Conservation (phyloP, 192 early-diverging fungal genomes). For the Rhizophlyctis rosea region DNA sequence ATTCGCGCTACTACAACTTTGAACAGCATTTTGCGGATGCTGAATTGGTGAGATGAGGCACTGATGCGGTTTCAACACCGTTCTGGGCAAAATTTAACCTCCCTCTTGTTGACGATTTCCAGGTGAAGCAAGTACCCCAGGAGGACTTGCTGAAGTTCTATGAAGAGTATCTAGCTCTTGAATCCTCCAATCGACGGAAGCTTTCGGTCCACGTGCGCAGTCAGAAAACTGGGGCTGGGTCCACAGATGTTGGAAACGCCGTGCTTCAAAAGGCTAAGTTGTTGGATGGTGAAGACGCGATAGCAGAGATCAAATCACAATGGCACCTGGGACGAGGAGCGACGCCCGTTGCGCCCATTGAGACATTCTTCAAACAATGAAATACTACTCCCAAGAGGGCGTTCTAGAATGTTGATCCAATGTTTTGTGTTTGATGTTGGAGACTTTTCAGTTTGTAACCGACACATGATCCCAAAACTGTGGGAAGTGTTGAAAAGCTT, state of each 20-base stretch:
- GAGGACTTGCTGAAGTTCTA: constrained; percentile 58
- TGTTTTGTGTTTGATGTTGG: too few relatives aligned
- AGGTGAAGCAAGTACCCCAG: constrained; percentile 35
- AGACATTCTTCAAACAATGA: constrained; percentile 7
- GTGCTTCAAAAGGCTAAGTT: constrained; percentile 3
- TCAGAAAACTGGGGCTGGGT: constrained; percentile 8
- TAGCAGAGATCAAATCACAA: constrained; percentile 22
- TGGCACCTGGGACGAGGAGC: constrained; percentile 15
- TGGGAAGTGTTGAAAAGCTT: too few relatives aligned
- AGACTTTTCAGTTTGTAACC: too few relatives aligned
- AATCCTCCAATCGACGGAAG: constrained; percentile 52
- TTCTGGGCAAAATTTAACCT: not conserved
- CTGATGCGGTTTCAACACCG: not conserved
- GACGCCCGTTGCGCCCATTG: constrained; percentile 7
- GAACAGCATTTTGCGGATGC: constrained; percentile 66
- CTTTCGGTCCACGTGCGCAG: constrained; percentile 59
- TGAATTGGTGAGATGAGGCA: constrained; percentile 38
- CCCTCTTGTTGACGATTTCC: not conserved
- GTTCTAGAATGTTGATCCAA: too few relatives aligned
- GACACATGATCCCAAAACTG: too few relatives aligned
- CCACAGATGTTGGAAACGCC: not conserved
- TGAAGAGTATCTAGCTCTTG: constrained; percentile 51
- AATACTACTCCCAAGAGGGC: too few relatives aligned
- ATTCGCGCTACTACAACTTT: constrained; percentile 76
- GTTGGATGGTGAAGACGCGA: constrained; percentile 3